Base-by-base conservation (phyloP, 805 yeast species). In the Lachancea sp. region DNA sequence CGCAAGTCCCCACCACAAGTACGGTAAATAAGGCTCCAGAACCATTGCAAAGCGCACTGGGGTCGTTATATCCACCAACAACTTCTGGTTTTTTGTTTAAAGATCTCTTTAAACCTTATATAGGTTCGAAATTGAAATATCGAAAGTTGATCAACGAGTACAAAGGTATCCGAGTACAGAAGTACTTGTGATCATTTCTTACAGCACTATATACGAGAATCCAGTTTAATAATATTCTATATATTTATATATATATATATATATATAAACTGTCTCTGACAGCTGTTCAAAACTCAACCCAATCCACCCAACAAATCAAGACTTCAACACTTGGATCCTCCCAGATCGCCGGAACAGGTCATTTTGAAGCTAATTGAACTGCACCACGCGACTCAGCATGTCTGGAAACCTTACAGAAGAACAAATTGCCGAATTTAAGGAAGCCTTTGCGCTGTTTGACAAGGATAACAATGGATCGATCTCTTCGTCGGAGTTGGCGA, bases 381-480 rank as follows among this genome's bases (percentile, higher is more conserved):
- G 15, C 15, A 29, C 15, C 31, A 29, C 13, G 15, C 13, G 31
- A 11, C 3, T 12, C 13, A 29, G n/a, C 25, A 38, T 60, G 66
- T 60, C 63, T 19, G 56, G 63, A 4, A 83, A 91, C 70, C 79
- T 93, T 59, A 86, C 96, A 35, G 95, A 91, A 65, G 95, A 88
- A 69, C 99, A 93, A 71, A 89, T 93, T 57, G 84, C 93, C 48
- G 98, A 93, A 60, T 93, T 93, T 72, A 89, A 88, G 69, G 99
- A 93, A 73, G 99, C 99, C 5, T 93, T 93, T 66, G 88, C 97
- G 50, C 78, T 93, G 53, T 93, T 93, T 58, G 99, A 93, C 74
- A 89, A 89, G 67, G 96, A 93, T 66, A 85, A 90, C 62, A 97
- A 90, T 68, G 99, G 99, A 9, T 87, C 88, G 63, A 93, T 93